phyloP scores from a whole-genome alignment of 495 filamentous ascomycete genomes.

The Ascobolus immersus region DNA sequence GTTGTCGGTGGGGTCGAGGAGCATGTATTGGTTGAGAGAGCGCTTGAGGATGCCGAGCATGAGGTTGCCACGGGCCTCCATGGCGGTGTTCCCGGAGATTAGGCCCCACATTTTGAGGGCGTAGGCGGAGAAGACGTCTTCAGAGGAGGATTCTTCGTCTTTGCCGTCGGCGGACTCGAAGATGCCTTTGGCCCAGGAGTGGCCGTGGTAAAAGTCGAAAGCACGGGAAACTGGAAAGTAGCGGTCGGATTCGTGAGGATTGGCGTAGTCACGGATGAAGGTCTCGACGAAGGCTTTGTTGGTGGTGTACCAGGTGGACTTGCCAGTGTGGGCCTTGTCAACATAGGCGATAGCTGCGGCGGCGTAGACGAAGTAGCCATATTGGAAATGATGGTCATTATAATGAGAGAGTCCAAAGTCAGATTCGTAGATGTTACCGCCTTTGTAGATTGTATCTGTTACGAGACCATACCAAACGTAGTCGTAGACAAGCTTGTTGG shows the following conservation, averaged over 20 bases:
- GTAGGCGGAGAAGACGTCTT: slow-evolving; percentile 74
- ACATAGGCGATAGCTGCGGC: slow-evolving; percentile 65
- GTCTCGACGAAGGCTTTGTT: slow-evolving; percentile 65
- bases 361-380: slow-evolving; percentile 67
- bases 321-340: slow-evolving; percentile 21
- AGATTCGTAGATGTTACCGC: slow-evolving; percentile 37
- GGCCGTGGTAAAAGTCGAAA: slow-evolving; percentile 89
- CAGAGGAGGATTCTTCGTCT: slow-evolving; percentile 73
- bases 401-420: too few species aligned
- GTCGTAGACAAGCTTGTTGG: slow-evolving; percentile 59
- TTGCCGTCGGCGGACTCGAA: slow-evolving; percentile 78
- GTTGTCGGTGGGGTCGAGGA: slow-evolving; percentile 37
- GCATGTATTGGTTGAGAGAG: slow-evolving; percentile 37
- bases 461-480: slow-evolving; percentile 65
- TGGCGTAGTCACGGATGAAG: slow-evolving; percentile 53
- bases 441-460: slow-evolving; percentile 53
- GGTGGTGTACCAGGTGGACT: slow-evolving; percentile 36
- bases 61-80: slow-evolving; percentile 42
- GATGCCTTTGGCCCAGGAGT: slow-evolving; percentile 91
- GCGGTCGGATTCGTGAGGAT: slow-evolving; percentile 40
- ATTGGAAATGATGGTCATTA: slow-evolving; percentile 7
- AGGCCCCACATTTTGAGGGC: slow-evolving; percentile 85
- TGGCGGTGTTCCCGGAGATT: slow-evolving; percentile 42
- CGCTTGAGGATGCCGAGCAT: slow-evolving; percentile 52
- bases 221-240: slow-evolving; percentile 65